A percentile compares a stretch with the other conserved stretches of the same genome.
phyloP scores from a whole-genome alignment of 176 grass and related monocot species.

The Bromus sterilis region DNA sequence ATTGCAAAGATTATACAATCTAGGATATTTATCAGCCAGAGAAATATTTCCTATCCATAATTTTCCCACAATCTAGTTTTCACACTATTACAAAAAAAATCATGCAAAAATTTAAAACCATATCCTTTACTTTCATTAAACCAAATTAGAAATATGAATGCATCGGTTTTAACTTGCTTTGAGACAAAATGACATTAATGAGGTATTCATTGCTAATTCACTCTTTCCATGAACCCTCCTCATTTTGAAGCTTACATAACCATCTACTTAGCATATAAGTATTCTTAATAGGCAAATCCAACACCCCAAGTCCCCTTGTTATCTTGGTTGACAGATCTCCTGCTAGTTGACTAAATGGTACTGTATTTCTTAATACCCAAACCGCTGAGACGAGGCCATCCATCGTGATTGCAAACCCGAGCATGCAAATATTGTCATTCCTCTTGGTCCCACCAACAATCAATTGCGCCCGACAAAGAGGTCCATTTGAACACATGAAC shows the following conservation, averaged over 20 bases:
- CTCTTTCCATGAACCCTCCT: neutral
- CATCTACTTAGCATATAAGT: no score
- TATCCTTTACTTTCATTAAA: neutral
- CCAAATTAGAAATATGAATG: neutral
- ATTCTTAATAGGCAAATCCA: no score
- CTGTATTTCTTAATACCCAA: no score
- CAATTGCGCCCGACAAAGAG: no score
- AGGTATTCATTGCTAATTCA: neutral
- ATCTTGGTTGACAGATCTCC: no score
- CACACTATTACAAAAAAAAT: neutral
- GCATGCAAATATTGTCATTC: no score
- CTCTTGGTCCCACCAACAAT: no score
- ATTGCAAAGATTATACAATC: neutral
- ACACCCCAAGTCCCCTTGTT: no score
- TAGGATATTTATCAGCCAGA: neutral
- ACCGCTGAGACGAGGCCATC: no score
- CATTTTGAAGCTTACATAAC: neutral
- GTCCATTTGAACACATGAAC: no score
- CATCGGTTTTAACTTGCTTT: neutral
- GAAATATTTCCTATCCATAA: neutral
- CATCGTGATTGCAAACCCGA: no score
- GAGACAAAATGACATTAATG: neutral
- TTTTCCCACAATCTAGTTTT: neutral
- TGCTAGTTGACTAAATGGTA: no score
- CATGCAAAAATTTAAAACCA: neutral